These are phyloP conservation scores for Neonothopanus nambi DNA, from an alignment of 1,284 basidiomycete species.

Conservation along the genomic window DNA sequence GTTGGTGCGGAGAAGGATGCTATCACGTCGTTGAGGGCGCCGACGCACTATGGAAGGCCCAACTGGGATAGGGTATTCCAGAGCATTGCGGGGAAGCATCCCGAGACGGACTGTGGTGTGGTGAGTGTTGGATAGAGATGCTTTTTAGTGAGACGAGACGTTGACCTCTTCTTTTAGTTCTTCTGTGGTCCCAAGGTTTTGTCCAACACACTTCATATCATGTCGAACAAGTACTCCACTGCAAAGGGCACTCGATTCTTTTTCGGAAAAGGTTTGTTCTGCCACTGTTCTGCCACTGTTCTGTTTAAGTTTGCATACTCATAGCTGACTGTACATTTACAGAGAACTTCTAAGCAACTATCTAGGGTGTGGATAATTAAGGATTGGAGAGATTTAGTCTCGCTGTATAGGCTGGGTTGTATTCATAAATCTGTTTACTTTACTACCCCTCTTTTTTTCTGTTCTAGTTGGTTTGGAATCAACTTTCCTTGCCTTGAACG, in stretches of 20 bases:
- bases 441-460: not conserved
- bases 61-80: conserved; percentile 88
- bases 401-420: not conserved
- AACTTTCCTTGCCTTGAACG: not conserved
- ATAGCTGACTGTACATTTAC: not conserved
- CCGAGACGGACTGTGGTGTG: conserved; percentile 84
- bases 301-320: not conserved
- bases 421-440: not conserved
- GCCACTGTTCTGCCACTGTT: not conserved
- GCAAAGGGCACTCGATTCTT: conserved; percentile 83
- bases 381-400: not conserved
- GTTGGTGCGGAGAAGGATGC: conserved; percentile 89
- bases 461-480: not conserved
- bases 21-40: conserved; percentile 80
- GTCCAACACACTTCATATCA: conserved; percentile 69
- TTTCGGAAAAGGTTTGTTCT: conserved; percentile 72
- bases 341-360: conserved; percentile 14
- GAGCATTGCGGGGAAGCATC: conserved; percentile 76
- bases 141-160: conserved; percentile 3
- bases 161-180: conserved; percentile 45
- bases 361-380: not conserved
- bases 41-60: conserved; percentile 89
- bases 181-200: conserved; percentile 80
- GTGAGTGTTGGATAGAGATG: conserved; percentile 42
- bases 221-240: conserved; percentile 85